Percentiles rank a stretch among this genome's conserved stretches.
These are phyloP conservation scores for Penicillium glabrum DNA, from an alignment of 2,329 filamentous ascomycete species.

Conservation along the genomic window DNA sequence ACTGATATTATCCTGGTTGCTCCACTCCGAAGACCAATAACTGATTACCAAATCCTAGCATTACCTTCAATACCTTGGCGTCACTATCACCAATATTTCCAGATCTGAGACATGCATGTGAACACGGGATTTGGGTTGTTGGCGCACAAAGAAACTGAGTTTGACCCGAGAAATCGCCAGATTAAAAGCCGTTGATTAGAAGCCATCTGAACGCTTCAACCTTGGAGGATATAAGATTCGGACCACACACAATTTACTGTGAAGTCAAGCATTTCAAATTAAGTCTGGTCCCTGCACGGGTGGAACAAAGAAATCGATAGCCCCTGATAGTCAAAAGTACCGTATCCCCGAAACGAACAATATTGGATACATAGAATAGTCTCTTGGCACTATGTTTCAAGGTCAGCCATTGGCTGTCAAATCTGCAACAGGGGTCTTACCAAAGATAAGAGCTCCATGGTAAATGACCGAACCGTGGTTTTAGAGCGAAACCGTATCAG, in stretches of 20 bases:
- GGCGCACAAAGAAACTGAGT: background rate
- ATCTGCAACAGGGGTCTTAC: background rate
- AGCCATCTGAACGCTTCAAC: background rate
- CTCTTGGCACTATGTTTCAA: background rate
- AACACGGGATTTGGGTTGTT: background rate
- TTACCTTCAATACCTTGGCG: background rate
- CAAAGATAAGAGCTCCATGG: background rate
- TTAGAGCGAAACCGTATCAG: background rate
- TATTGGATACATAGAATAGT: background rate
- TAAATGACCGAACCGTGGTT: background rate
- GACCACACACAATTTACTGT: background rate
- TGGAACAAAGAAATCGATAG: background rate
- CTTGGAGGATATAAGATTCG: background rate
- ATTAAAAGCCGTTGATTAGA: background rate
- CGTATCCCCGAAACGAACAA: background rate
- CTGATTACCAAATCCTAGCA: background rate
- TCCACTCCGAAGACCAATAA: background rate
- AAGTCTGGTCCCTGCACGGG: background rate
- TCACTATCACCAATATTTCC: background rate
- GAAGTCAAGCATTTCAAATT: background rate
- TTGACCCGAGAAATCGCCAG: background rate
- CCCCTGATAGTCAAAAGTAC: background rate
- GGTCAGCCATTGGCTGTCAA: background rate
- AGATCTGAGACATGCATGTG: background rate
- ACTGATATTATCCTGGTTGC: background rate